Conservation (phyloP, 768 basidiomycete genomes). For the Kwoniella europaea region DNA sequence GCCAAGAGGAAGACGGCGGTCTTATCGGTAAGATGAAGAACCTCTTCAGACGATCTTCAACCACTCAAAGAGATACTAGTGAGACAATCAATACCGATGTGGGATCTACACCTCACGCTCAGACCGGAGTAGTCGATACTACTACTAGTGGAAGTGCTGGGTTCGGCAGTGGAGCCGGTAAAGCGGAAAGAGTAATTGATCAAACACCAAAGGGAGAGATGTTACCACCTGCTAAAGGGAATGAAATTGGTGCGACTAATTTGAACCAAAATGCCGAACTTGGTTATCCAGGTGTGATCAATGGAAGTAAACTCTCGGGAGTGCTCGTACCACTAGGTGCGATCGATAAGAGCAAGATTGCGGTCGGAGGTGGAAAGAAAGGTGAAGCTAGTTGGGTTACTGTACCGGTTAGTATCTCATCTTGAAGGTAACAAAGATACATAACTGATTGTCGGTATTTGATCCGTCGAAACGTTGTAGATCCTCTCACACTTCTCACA, state of each 20-base stretch:
- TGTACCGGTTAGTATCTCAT: constrained; percentile 29
- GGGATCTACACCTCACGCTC: background rate
- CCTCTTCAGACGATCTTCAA: constrained; percentile 35
- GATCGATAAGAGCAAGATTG: constrained; percentile 42
- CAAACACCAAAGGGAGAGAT: constrained; percentile 44
- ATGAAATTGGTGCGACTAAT: constrained; percentile 36
- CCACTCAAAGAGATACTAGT: constrained; percentile 12
- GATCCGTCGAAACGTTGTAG: constrained; percentile 11
- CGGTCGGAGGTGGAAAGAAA: constrained; percentile 41
- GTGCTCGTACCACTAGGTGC: constrained; percentile 31
- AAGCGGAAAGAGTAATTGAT: constrained; percentile 37
- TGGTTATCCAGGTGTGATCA: constrained; percentile 43
- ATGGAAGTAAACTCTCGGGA: constrained; percentile 38
- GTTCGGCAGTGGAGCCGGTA: background rate
- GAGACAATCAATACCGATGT: constrained; percentile 17
- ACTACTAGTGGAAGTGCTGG: constrained; percentile 8
- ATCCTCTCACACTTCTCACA: constrained; percentile 36
- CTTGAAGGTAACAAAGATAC: background rate
- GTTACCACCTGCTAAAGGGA: constrained; percentile 31
- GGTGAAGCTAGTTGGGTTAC: constrained; percentile 39
- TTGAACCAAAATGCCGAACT: constrained; percentile 40
- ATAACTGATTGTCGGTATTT: background rate
- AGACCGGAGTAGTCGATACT: background rate
- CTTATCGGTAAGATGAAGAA: constrained; percentile 46
- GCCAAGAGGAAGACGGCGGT: constrained; percentile 27